Evolutionary conservation across 148 eudicot genomes (phyloP), one percentile per base, ranked within the genome.

Genomic region (Pouteria glomerata): DNA sequence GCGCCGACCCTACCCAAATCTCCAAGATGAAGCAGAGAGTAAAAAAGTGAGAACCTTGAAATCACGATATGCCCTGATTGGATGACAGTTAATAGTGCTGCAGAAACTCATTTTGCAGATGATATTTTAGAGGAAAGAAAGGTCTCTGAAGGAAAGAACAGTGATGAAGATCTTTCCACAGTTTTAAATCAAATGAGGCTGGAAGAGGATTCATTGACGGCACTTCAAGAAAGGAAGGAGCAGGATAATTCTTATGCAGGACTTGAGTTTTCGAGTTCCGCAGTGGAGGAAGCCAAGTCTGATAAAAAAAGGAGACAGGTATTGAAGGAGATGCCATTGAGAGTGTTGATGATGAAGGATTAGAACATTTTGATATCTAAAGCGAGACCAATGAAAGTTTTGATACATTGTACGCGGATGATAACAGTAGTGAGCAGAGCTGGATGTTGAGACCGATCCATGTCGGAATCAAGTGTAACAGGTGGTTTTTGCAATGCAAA

Each of bases 401-500:
- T 57, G 84, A 82, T 82, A 70, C 80, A 47, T 84, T 85, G 29
- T 73, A 63, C 56, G 71, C 39, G 26, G 96, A 89, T 83, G 96
- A 95, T 53, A 74, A 85, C 56, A 89, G 90, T 50, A 95, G 96
- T 76, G 98, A 95, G 76, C 98, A 95, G 78, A 91, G 97, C 75
- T 91, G 97, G 93, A 81, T 76, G 79, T 74, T 91, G 55, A 88
- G n/a, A n/a, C n/a, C n/a, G 93, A 73, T 83, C 97, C 29, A 85
- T 91, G 67, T 95, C 98, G 35, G 96, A 95, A 37, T 95, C 98
- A 27, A 86, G 98, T 74, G 66, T 91, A 69, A 95, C 98, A 27
- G 83, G 85, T 77, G 97, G 91, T n/a, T 69, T 95, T 70, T 74
- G 98, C 98, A n/a, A 95, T 95, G 97, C 98, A 95, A 78, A 95